These are phyloP conservation scores for Cercophora samala DNA, from an alignment of 495 filamentous ascomycete genomes.

Conservation along the genomic window DNA sequence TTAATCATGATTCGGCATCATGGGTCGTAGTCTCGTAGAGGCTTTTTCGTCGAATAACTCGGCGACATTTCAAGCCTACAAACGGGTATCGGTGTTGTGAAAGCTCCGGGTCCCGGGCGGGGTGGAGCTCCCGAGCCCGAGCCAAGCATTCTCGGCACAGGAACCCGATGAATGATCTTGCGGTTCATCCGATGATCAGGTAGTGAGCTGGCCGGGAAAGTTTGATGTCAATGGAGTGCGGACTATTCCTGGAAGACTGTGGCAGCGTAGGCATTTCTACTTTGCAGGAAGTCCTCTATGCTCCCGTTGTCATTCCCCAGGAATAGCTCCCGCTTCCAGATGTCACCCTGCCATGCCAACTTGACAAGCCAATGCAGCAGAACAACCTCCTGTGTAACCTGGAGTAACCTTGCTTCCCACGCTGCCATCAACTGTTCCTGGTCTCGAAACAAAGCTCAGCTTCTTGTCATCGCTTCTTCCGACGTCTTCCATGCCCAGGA, in stretches of 20 bases:
- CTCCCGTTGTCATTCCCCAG: background rate
- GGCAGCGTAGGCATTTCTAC: too few species aligned
- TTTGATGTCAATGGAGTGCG: background rate
- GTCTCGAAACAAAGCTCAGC: constrained; percentile 1
- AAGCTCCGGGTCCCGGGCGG: background rate
- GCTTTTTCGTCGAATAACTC: background rate
- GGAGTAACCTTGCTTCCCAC: background rate
- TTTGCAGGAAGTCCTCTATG: background rate
- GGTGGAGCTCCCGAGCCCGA: background rate
- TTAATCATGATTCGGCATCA: background rate
- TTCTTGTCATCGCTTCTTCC: background rate
- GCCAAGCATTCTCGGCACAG: background rate
- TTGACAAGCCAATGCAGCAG: background rate
- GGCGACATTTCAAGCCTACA: background rate
- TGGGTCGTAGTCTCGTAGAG: background rate
- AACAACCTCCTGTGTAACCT: background rate
- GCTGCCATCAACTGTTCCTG: background rate
- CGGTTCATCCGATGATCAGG: background rate
- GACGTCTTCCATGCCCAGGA: background rate
- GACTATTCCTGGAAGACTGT: too few species aligned
- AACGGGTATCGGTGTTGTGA: background rate
- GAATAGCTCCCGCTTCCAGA: background rate
- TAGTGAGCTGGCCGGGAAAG: background rate
- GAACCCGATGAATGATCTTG: background rate
- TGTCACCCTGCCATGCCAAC: background rate